phyloP scores from a whole-genome alignment of 164 flowering plant species.

The Tinospora cordifolia region DNA sequence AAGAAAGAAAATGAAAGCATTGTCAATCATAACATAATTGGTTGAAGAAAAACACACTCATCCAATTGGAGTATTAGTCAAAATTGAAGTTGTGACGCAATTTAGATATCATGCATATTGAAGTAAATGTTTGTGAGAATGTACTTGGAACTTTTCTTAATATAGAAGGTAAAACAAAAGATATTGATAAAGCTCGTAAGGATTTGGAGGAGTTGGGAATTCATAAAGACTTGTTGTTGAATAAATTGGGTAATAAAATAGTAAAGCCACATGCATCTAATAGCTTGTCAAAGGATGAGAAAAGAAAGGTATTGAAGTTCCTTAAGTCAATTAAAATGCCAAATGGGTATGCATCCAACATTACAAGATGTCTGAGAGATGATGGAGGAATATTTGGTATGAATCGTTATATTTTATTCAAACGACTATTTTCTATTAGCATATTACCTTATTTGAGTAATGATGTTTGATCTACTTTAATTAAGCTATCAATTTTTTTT shows the following conservation, averaged over 20 bases:
- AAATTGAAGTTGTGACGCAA: neutral
- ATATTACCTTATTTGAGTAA: neutral
- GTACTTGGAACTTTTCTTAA: neutral
- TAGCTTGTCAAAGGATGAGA: neutral
- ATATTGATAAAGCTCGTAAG: neutral
- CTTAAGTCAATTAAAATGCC: neutral
- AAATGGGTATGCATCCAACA: neutral
- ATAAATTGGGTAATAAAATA: neutral
- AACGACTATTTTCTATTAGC: neutral
- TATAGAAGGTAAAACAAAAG: neutral
- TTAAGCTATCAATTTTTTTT: neutral
- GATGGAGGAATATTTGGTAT: neutral
- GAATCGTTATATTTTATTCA: neutral
- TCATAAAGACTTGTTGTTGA: neutral
- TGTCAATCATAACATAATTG: neutral
- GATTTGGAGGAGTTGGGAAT: neutral
- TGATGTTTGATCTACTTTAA: neutral
- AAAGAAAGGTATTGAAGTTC: neutral
- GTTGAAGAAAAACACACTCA: neutral
- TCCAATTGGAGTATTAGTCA: neutral
- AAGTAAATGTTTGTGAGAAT: neutral
- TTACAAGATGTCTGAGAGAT: neutral
- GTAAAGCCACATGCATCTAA: neutral
- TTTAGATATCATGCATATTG: neutral
- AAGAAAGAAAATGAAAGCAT: neutral